These are phyloP conservation scores for Gossypium gossypioides DNA, from an alignment of 441 rosid genomes.

Conservation along the genomic window DNA sequence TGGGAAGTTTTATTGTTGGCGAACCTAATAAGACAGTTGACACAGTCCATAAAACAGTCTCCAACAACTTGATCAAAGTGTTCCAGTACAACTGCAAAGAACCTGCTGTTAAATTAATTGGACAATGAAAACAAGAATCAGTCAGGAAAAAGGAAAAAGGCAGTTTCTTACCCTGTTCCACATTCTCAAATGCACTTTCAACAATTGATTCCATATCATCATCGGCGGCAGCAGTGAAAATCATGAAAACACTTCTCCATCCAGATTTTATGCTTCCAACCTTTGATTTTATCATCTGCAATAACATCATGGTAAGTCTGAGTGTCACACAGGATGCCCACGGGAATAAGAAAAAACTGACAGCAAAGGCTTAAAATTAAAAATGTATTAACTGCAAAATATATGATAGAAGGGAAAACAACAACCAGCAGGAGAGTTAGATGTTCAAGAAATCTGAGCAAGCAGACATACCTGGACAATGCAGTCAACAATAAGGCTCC, in stretches of 20 bases:
- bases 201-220: constrained; percentile 86
- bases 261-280: constrained; percentile 99
- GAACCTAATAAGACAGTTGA: constrained; percentile 96
- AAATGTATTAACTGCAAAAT: neutral
- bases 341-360: neutral
- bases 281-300: constrained; percentile 97
- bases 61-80: constrained; percentile 99
- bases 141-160: constrained; percentile 16
- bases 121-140: constrained; percentile 7
- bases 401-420: neutral
- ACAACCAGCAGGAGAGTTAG: neutral
- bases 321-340: neutral
- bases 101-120: constrained; percentile 23
- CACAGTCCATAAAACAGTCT: constrained; percentile 99
- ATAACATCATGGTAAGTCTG: constrained; percentile 17
- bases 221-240: constrained; percentile 96
- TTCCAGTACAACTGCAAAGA: constrained; percentile 86
- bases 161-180: constrained; percentile 73
- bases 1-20: constrained; percentile 90
- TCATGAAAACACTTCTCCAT: constrained; percentile 98
- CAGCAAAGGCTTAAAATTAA: neutral
- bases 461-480: constrained; percentile 71
- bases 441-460: constrained; percentile 16
- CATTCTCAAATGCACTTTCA: constrained; percentile 98
- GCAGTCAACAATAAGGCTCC: constrained; percentile 96